Evolutionary conservation across 345 rosid species (phyloP).

Genomic region (Viola odorata): DNA sequence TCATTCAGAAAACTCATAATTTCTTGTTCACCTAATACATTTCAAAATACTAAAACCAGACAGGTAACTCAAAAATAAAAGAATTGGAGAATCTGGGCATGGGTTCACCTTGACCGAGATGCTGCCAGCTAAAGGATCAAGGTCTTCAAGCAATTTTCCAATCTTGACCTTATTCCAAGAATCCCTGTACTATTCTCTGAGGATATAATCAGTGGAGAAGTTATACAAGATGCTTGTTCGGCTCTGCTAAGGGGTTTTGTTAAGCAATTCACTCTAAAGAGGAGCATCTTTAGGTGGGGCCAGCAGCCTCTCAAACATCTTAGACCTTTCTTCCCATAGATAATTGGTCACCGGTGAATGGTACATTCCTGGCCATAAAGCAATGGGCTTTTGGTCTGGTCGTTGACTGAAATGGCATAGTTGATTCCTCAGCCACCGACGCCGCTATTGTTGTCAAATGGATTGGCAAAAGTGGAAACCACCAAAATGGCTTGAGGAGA

Average conservation of each 20-base stretch:
- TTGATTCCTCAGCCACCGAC: too few species aligned
- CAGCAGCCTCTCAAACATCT: constrained; percentile 60
- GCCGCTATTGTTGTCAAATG: constrained; percentile 26
- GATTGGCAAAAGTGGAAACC: constrained; percentile 55
- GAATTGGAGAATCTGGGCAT: too few species aligned
- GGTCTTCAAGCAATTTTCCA: too few species aligned
- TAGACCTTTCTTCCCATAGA: constrained; percentile 76
- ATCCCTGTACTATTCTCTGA: constrained; percentile 81
- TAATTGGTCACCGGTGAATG: constrained; percentile 74
- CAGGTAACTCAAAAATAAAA: too few species aligned
- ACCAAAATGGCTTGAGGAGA: constrained; percentile 53
- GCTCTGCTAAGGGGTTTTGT: constrained; percentile 53
- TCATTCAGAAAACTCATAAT: too few species aligned
- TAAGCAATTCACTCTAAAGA: constrained; percentile 63
- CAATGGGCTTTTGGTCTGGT: constrained; percentile 53
- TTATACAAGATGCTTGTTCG: constrained; percentile 58
- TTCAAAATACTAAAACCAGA: too few species aligned
- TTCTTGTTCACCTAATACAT: too few species aligned
- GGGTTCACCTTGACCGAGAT: too few species aligned
- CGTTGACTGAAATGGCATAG: constrained; percentile 11
- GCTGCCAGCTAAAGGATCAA: too few species aligned
- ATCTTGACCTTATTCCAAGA: constrained; percentile 89
- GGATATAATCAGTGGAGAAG: constrained; percentile 59
- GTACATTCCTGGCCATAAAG: constrained; percentile 90
- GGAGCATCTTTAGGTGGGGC: constrained; percentile 85